Conservation (phyloP, 176 grass and related monocot genomes). For the Dendrocalamus sinicus region DNA sequence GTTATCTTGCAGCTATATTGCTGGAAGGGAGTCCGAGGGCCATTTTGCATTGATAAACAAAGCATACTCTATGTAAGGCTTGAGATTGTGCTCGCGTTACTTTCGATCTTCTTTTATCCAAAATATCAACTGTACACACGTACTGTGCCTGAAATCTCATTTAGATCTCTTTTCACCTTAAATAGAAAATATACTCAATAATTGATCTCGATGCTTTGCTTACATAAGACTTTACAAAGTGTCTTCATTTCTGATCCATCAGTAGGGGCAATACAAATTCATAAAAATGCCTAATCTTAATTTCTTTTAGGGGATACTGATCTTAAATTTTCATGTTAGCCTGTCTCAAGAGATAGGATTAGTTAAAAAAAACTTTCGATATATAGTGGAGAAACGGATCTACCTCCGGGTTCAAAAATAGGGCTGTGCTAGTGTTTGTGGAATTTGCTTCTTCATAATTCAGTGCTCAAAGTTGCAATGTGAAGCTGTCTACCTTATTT, state of each 20-base stretch:
- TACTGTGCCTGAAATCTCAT: no score
- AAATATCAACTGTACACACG: neutral
- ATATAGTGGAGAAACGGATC: neutral
- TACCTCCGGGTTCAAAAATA: neutral
- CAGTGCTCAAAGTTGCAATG: neutral
- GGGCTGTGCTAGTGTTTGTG: neutral
- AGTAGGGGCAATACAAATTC: neutral
- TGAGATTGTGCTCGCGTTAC: slow-evolving; percentile 8
- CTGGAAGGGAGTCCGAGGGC: slow-evolving; percentile 78
- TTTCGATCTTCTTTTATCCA: slow-evolving; percentile 18
- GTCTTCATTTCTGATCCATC: neutral
- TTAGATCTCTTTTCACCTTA: no score
- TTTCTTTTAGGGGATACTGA: neutral
- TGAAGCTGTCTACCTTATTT: neutral
- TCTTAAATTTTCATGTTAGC: neutral
- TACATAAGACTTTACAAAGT: neutral
- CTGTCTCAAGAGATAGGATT: neutral
- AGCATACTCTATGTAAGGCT: slow-evolving; percentile 92
- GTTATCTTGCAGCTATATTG: slow-evolving; percentile 78
- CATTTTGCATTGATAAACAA: slow-evolving; percentile 93
- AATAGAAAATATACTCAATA: neutral
- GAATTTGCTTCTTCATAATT: neutral
- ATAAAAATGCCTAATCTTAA: neutral
- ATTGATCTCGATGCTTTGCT: neutral
- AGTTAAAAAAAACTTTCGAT: neutral